A percentile compares a stretch with the other conserved stretches of the same genome.
These are phyloP conservation scores for Salix koriyanagi DNA, from an alignment of 345 rosid genomes.

Conservation along the genomic window DNA sequence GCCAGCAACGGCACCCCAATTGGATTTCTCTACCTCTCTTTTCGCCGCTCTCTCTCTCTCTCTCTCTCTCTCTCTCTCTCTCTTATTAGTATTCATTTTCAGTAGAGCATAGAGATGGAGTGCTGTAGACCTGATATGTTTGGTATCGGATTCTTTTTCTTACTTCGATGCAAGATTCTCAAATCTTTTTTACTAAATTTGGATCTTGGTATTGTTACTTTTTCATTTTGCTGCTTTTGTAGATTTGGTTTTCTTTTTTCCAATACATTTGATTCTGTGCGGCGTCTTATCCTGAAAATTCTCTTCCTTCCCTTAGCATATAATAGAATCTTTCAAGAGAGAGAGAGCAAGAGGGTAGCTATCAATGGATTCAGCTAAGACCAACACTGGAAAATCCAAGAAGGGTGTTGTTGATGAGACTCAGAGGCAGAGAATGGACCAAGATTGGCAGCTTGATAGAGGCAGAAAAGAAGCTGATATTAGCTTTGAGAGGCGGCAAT, in stretches of 20 bases:
- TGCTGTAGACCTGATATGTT: conserved; percentile 17
- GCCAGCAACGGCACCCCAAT: not conserved
- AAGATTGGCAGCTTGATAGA: conserved; percentile 41
- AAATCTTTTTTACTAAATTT: conserved; percentile 22
- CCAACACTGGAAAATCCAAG: conserved; percentile 45
- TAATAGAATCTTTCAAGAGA: not conserved
- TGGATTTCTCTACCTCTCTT: not conserved
- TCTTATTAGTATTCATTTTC: not conserved
- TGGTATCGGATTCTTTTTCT: conserved; percentile 50
- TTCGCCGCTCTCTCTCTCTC: conserved; percentile 26
- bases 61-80: conserved; percentile 30
- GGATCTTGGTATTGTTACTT: conserved; percentile 24
- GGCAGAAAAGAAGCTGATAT: conserved; percentile 23
- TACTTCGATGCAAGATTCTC: conserved; percentile 28
- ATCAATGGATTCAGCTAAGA: conserved; percentile 43
- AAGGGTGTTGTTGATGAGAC: conserved; percentile 34
- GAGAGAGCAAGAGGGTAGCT: conserved; percentile 33
- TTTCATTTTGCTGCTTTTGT: not conserved
- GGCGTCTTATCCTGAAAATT: conserved; percentile 17
- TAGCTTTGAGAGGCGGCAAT: conserved; percentile 36
- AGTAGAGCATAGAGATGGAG: conserved; percentile 17
- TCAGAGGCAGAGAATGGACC: conserved; percentile 25
- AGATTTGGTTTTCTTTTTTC: not conserved
- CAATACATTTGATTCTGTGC: conserved; percentile 24
- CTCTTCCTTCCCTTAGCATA: not conserved